Conservation (phyloP, 2,329 filamentous ascomycete genomes). For the Colletotrichum liaoningense region DNA sequence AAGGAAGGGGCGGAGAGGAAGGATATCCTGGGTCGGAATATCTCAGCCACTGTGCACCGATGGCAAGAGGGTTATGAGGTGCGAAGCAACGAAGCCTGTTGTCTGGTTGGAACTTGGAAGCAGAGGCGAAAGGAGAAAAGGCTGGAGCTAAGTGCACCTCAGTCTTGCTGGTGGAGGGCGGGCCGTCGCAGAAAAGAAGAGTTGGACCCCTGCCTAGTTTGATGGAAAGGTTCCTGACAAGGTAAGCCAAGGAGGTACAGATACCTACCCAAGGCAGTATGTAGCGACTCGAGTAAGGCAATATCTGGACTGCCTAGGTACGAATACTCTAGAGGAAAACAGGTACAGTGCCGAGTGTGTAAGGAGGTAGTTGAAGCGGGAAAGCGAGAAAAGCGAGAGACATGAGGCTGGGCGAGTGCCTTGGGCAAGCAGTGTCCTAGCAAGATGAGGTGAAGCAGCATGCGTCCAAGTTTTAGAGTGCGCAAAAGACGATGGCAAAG, state of each 20-base stretch:
- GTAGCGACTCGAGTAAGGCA: too few relatives aligned
- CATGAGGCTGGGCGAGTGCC: background rate
- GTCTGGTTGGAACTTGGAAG: background rate
- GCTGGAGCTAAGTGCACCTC: too few relatives aligned
- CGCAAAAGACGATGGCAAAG: background rate
- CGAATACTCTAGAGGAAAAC: too few relatives aligned
- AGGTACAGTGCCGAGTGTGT: too few relatives aligned
- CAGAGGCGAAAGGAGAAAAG: background rate
- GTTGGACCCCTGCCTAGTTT: background rate
- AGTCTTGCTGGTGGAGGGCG: background rate
- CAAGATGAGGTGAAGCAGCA: background rate
- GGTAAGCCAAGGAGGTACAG: too few relatives aligned
- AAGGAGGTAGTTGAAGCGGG: background rate
- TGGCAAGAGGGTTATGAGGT: background rate
- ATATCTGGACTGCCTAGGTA: too few relatives aligned
- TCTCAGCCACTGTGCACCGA: background rate
- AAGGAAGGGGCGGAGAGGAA: background rate
- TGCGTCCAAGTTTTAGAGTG: background rate
- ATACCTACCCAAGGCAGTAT: too few relatives aligned
- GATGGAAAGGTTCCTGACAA: too few relatives aligned
- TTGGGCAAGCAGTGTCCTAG: background rate
- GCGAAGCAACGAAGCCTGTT: background rate
- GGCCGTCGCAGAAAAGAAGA: background rate
- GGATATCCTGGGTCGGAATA: conserved; percentile 5
- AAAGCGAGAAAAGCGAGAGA: background rate